Base-by-base conservation (phyloP, 805 yeast species). In the Candida andamanensis region DNA sequence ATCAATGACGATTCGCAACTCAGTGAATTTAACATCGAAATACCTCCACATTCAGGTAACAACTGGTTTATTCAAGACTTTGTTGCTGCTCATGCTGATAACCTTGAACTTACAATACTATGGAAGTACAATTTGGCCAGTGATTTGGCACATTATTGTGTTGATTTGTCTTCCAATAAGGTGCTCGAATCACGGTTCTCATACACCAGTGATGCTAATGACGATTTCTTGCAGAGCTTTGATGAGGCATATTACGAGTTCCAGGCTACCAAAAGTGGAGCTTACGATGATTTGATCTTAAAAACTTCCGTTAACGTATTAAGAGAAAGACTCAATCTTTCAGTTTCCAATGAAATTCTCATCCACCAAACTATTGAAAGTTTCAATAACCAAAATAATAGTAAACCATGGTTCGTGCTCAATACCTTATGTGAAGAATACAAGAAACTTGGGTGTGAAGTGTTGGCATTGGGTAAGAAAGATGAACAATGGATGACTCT, bases 361-460 rank as follows among this genome's bases (percentile, higher is more conserved):
- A 31, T 63, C 40, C 15, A 41, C 9, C 58, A 51, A n/a, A 51
- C 59, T 5, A 9, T 33, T 5, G 4, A 22, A 10, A 16, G 29
- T 17, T 15, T n/a, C 8, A 22, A 29, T 11, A 20, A 17, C 7
- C 31, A 28, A 8, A n/a, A 19, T 12, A 15, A 14, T 10, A 24
- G 25, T 12, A 33, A 33, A 21, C 78, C 78, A 44, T 79, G 95
- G 83, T 62, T 72, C 20, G 76, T 80, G 38, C 71, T 89, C 36
- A 80, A 78, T 36, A 68, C 84, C 2, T 62, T 87, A 16, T 80
- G 95, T 49, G 74, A 72, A 35, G 95, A 87, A 46, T 64, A 83
- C 32, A 72, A 70, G 37, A 80, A 72, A 37, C 67, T 69, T 28
- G 64, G 76, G 13, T 67, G 70, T 36, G 92, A 84, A 46, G 67